A percentile compares a stretch with the other conserved stretches of the same genome.
phyloP scores from a whole-genome alignment of 2,329 filamentous ascomycete genomes.

The Hymenotorrendiella dingleyae region DNA sequence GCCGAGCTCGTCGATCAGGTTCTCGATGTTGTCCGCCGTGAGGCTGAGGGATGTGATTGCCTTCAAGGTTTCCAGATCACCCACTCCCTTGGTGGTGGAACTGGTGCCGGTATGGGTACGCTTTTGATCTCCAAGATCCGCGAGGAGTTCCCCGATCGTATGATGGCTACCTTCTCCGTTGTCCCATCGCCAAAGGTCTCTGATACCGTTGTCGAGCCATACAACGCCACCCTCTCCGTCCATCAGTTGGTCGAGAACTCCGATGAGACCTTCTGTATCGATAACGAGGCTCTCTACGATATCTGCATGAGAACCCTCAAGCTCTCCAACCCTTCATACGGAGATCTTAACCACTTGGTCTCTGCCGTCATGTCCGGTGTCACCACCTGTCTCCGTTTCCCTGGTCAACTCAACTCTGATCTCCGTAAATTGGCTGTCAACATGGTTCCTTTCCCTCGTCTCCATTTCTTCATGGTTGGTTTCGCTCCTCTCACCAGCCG shows the following conservation, averaged over 20 bases:
- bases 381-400: constrained; percentile 98
- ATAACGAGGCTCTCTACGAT: constrained; percentile 99
- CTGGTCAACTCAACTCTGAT: constrained; percentile 99
- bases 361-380: constrained; percentile 99
- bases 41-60: constrained; percentile 98
- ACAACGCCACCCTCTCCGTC: constrained; percentile 98
- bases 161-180: constrained; percentile 99
- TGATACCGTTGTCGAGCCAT: constrained; percentile 98
- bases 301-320: constrained; percentile 99
- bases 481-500: constrained; percentile 97
- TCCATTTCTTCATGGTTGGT: constrained; percentile 99
- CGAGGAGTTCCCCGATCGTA: constrained; percentile 99
- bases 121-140: constrained; percentile 99
- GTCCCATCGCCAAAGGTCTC: constrained; percentile 99
- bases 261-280: constrained; percentile 99
- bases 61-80: constrained; percentile 99
- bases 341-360: constrained; percentile 98
- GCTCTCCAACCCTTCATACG: constrained; percentile 97
- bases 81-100: constrained; percentile 99
- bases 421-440: constrained; percentile 99
- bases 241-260: constrained; percentile 99
- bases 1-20: constrained; percentile 98
- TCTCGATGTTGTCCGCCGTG: constrained; percentile 95
- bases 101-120: constrained; percentile 99
- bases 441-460: constrained; percentile 99